These are phyloP conservation scores for Epicoccum nigrum DNA, from an alignment of 2,329 filamentous ascomycete species.

Conservation along the genomic window DNA sequence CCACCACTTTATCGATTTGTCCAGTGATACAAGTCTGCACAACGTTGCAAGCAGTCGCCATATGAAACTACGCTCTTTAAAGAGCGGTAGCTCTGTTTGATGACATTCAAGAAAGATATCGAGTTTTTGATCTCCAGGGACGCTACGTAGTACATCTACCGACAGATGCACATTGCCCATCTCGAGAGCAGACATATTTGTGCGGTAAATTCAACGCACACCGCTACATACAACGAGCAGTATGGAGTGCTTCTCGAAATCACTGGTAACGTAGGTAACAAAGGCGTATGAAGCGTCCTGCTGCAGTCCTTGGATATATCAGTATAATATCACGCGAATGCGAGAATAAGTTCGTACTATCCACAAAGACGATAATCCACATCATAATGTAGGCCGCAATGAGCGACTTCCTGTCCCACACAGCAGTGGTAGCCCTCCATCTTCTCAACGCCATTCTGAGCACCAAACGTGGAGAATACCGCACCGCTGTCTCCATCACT, in stretches of 20 bases:
- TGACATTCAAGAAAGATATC: no score
- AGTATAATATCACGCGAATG: background rate
- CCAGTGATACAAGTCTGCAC: no score
- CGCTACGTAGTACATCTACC: no score
- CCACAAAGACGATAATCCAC: conserved; percentile 38
- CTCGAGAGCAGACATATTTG: no score
- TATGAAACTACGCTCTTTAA: no score
- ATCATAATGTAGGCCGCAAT: conserved; percentile 45
- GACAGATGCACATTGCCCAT: no score
- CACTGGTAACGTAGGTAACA: conserved; percentile 44
- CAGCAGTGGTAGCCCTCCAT: conserved; percentile 51
- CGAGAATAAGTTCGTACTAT: conserved; percentile 28
- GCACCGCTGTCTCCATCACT: conserved; percentile 1
- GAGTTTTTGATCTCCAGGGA: no score
- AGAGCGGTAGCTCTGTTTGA: no score
- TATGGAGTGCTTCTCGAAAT: conserved; percentile 40
- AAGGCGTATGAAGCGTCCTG: conserved; percentile 46
- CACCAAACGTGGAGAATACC: conserved; percentile 12
- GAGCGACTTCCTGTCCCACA: conserved; percentile 49
- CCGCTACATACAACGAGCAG: no score
- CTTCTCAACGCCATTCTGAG: conserved; percentile 48
- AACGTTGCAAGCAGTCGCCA: no score
- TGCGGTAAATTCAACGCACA: no score
- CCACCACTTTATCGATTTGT: no score
- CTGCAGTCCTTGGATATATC: conserved; percentile 35